These are phyloP conservation scores for Acanthamoeba triangularis DNA, from an alignment of 208 protist species.

Conservation along the genomic window DNA sequence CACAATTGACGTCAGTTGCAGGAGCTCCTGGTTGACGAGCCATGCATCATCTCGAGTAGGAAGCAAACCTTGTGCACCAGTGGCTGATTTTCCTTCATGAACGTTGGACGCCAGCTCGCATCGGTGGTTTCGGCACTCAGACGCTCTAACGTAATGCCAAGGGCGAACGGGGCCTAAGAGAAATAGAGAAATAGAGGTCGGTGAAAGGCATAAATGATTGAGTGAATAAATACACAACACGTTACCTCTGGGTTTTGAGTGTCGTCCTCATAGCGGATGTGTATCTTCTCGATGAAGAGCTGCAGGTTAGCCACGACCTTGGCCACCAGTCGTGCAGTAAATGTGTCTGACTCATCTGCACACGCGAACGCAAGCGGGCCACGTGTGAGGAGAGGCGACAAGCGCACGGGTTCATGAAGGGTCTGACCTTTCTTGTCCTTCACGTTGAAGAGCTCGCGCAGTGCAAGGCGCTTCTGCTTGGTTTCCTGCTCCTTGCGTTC, in stretches of 20 bases:
- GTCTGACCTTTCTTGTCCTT: slow-evolving; percentile 3
- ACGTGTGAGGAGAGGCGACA: neutral
- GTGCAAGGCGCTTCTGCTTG: slow-evolving; percentile 64
- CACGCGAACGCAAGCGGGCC: neutral
- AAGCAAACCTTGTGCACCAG: slow-evolving; percentile 27
- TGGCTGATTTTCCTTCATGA: slow-evolving; percentile 57
- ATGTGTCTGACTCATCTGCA: slow-evolving; percentile 30
- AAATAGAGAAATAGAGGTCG: neutral
- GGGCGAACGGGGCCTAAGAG: slow-evolving; percentile 26
- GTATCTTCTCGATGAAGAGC: slow-evolving; percentile 70
- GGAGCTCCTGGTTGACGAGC: neutral
- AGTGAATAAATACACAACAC: neutral
- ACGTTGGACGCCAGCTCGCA: slow-evolving; percentile 12
- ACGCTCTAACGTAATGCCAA: slow-evolving; percentile 65
- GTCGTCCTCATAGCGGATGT: slow-evolving; percentile 73
- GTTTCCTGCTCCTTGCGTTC: slow-evolving; percentile 20
- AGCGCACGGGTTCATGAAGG: neutral
- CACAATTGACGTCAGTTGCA: neutral
- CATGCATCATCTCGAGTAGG: neutral
- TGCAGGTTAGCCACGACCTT: slow-evolving; percentile 68
- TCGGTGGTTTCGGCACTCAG: slow-evolving; percentile 60
- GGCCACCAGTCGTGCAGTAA: slow-evolving; percentile 26
- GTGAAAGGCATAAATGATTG: neutral
- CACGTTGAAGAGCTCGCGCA: slow-evolving; percentile 24
- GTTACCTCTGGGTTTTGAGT: slow-evolving; percentile 18